phyloP scores from a whole-genome alignment of 139 green algal genomes.

The Yamagishiella unicocca region DNA sequence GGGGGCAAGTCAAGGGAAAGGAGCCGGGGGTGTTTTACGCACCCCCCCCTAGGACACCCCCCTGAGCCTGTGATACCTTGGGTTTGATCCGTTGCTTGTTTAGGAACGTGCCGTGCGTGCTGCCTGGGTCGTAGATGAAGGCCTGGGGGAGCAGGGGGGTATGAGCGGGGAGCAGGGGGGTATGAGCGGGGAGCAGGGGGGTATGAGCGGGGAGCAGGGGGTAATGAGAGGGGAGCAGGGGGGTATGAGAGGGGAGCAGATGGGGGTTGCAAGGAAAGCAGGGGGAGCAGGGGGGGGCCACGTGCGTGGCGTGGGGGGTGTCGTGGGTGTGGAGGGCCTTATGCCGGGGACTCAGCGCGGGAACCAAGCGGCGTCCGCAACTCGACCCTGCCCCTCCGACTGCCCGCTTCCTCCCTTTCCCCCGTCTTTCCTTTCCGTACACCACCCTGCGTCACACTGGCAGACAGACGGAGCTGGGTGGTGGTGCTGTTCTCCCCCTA shows the following conservation, averaged over 20 bases:
- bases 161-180: not conserved
- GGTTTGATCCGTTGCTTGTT: constrained; percentile 85
- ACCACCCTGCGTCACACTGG: too few species aligned
- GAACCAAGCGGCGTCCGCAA: too few species aligned
- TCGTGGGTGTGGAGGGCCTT: not conserved
- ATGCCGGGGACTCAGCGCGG: too few species aligned
- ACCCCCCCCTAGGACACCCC: not conserved
- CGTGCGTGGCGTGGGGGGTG: not conserved
- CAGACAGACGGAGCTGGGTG: too few species aligned
- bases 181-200: not conserved
- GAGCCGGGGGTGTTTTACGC: not conserved
- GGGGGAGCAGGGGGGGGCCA: not conserved
- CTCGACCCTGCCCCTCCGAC: not conserved
- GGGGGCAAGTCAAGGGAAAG: too few species aligned
- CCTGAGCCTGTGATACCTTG: too few species aligned
- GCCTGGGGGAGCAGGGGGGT: constrained; percentile 42
- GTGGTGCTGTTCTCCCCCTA: not conserved
- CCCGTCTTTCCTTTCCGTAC: not conserved
- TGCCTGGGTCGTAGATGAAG: constrained; percentile 89
- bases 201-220: not conserved
- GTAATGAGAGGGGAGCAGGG: not conserved
- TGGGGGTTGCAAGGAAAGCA: too few species aligned
- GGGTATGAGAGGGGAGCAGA: not conserved
- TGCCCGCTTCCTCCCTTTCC: not conserved
- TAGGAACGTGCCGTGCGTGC: constrained; percentile 91